Evolutionary conservation across 352 stramenopile genomes (phyloP), one percentile per base, ranked within the genome.

Genomic region (Phytophthora colocasiae): DNA sequence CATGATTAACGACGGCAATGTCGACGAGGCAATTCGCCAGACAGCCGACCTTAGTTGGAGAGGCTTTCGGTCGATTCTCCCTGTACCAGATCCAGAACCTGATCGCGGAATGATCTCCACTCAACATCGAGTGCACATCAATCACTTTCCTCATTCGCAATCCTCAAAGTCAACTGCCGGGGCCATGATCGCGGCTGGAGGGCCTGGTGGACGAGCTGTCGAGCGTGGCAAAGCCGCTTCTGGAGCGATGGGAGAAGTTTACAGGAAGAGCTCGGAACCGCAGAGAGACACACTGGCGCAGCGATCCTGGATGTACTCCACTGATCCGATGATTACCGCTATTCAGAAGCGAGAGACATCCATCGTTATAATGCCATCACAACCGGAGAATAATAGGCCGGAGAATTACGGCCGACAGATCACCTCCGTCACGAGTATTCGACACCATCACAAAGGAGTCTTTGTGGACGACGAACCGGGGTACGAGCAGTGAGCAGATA

Each of bases 291-390:
- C 87, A 0, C 69, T 77, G 0, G 82, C 87, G 14, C 87, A 95
- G 48, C 74, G 87, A 29, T 84, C 87, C 34, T 95, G 85, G 85
- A 68, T 92, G 71, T 93, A 93, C 56, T 90, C 81, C 4, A 81
- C 69, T 14, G 82, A 93, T 36, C 83, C 85, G 1, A 91, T 92
- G 80, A 81, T 93, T 26, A 40, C 43, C 3, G 66, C 65, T 7
- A 83, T 86, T 66, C 71, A 83, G 11, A 71, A 75, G 34, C 75
- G 68, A 43, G 63, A 57, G 29, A 29, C 15, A 27, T 34, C 41
- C 10, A 34, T 52, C 26, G 36, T 38, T 4, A 66, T 45, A 43
- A 52, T 56, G 22, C 26, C 27, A 11, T n/a, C 17, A 26, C 51
- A 76, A 11, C 41, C 40, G 3, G 43, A 75, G 26, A 60, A 54